Conservation (phyloP, 495 filamentous ascomycete species). For the Xylaria grammica region DNA sequence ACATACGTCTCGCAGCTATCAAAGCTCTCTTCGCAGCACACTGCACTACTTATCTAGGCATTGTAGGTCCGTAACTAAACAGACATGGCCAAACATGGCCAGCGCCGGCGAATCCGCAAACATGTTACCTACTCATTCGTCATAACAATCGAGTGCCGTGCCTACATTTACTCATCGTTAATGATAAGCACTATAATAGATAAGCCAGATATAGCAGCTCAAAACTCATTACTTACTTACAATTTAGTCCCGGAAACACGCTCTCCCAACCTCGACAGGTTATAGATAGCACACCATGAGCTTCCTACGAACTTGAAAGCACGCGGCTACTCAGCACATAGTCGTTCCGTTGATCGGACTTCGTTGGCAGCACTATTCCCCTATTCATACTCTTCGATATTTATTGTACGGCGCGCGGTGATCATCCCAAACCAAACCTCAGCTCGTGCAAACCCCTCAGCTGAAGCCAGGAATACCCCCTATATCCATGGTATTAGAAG, state of each 20-base stretch:
- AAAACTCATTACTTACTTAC: neutral
- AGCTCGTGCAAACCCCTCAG: constrained; percentile 19
- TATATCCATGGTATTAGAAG: neutral
- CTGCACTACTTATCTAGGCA: neutral
- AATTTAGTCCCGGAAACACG: neutral
- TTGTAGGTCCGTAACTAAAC: neutral
- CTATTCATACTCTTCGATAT: neutral
- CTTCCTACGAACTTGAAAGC: neutral
- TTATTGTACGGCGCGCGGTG: constrained; percentile 1
- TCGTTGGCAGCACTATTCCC: too few relatives aligned
- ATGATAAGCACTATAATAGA: neutral
- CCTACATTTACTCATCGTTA: neutral
- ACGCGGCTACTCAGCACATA: neutral
- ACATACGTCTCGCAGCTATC: constrained; percentile 7
- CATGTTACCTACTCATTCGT: neutral
- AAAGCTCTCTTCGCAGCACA: neutral
- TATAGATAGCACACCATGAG: neutral
- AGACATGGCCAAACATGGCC: neutral
- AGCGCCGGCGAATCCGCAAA: neutral
- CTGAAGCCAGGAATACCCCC: neutral
- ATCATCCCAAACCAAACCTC: neutral
- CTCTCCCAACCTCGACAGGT: neutral
- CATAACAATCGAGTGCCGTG: neutral
- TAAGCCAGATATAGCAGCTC: neutral
- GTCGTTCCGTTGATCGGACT: neutral